Conservation (phyloP, 23 red algal genomes). For the Gracilaria domingensis region DNA sequence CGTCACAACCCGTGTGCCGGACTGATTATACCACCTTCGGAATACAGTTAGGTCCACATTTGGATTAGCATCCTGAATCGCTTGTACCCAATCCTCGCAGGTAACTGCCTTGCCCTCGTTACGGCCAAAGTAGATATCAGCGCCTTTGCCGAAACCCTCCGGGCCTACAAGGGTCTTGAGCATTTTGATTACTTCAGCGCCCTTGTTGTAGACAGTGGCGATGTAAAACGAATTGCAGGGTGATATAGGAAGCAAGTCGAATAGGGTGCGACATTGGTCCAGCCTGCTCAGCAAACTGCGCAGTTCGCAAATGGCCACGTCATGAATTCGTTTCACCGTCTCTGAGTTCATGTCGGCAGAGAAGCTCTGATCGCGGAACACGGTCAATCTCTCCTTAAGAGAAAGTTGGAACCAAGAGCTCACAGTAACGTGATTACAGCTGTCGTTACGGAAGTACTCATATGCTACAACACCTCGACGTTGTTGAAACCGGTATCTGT, state of each 20-base stretch:
- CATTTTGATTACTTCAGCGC: constrained; percentile 97
- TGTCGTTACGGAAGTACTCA: constrained; percentile 99
- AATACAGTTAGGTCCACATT: constrained; percentile 77
- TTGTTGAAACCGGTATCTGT: constrained; percentile 92
- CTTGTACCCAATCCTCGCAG: no score
- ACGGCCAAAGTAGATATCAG: constrained; percentile 93
- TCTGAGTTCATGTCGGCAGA: no score
- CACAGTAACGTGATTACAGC: constrained; percentile 95
- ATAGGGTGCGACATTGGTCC: constrained; percentile 98
- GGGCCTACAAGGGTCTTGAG: constrained; percentile 80
- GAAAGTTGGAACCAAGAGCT: no score
- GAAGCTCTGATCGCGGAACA: no score
- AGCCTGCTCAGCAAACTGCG: constrained; percentile 97
- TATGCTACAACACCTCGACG: constrained; percentile 87
- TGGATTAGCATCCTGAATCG: constrained; percentile 89
- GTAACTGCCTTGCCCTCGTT: constrained; percentile 95
- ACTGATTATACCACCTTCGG: constrained; percentile 89
- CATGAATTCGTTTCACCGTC: no score
- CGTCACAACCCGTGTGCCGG: constrained; percentile 85
- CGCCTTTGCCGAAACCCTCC: constrained; percentile 89
- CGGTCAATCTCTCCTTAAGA: no score
- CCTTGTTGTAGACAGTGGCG: constrained; percentile 95
- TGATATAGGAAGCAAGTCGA: constrained; percentile 86
- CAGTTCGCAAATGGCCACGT: constrained; percentile 70
- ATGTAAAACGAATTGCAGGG: constrained; percentile 96